Evolutionary conservation across 129 eudicot genomes (phyloP), one percentile per base, ranked within the genome.

Genomic region (Artemisia argyi): DNA sequence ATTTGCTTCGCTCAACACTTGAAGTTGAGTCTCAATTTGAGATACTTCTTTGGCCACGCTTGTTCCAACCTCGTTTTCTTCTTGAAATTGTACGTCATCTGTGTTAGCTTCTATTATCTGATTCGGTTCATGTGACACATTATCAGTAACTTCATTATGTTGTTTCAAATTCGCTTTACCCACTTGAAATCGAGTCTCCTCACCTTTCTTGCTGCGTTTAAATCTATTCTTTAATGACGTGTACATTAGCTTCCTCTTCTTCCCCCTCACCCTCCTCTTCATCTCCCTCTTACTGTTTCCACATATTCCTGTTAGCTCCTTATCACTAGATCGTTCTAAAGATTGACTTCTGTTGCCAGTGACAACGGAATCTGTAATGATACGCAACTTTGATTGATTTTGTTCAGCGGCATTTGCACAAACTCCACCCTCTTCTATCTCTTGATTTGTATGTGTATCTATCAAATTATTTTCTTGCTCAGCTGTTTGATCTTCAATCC

Each of bases 201-300:
- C 64, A 13, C 24, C 56, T 54, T 71, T 78, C 72, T 63, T 78
- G 13, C n/a, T 32, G 17, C 81, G 61, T 59, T 62, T 78, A 59
- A 26, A 62, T 19, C 75, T 7, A 52, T 46, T 77, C 71, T 15
- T 52, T 61, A 11, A 17, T 54, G 81, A 54, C 68, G 52, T 7
- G 46, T 39, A 39, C 46, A 0, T 71, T 50, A 28, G 1, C 16
- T 53, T 54, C 67, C 11, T n/a, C 32, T 22, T 51, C 32, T 3
- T 52, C 46, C 71, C 26, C 77, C 77, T 71, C 61, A 5, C 0
- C 16, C 32, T 35, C 67, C 6, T n/a, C 32, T 22, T 51, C 32
- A 5, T 52, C 53, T 77, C 44, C 77, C 73, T 12, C 60, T 71
- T 77, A 65, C 49, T 71, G 61, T 51, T 63, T 39, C 70, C 71